Evolutionary conservation across 2,329 filamentous ascomycete genomes (phyloP).

Genomic region (Exophiala xenobiotica): DNA sequence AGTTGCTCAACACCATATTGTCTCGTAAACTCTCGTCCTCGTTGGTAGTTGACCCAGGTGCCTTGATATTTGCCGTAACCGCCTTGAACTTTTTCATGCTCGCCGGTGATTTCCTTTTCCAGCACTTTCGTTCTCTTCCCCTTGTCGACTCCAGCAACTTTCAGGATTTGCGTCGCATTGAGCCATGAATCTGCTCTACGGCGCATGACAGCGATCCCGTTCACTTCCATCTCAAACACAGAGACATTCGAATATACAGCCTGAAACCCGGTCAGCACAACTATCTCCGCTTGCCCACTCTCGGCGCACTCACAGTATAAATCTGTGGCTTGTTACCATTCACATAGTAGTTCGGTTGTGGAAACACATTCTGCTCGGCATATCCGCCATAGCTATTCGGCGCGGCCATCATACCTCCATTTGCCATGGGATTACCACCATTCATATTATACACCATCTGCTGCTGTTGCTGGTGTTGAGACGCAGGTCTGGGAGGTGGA

Average conservation of each 20-base stretch:
- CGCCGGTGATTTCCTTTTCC: slow-evolving; percentile 95
- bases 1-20: slow-evolving; percentile 59
- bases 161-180: slow-evolving; percentile 97
- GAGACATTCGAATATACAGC: slow-evolving; percentile 93
- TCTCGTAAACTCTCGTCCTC: slow-evolving; percentile 87
- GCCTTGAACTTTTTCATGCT: slow-evolving; percentile 97
- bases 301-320: slow-evolving; percentile 41
- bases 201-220: slow-evolving; percentile 91
- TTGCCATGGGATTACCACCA: slow-evolving; percentile 20
- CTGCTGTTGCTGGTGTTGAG: slow-evolving; percentile 45
- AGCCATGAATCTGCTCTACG: slow-evolving; percentile 92
- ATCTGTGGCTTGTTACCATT: slow-evolving; percentile 42
- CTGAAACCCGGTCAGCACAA: slow-evolving; percentile 38
- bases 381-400: slow-evolving; percentile 40
- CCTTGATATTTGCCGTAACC: slow-evolving; percentile 99
- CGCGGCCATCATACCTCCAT: slow-evolving; percentile 35
- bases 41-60: slow-evolving; percentile 94
- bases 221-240: slow-evolving; percentile 98
- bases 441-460: slow-evolving; percentile 29
- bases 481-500: slow-evolving; percentile 39
- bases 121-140: slow-evolving; percentile 96
- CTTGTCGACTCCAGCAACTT: slow-evolving; percentile 95
- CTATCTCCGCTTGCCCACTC: not conserved
- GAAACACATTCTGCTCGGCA: slow-evolving; percentile 43
- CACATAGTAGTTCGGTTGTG: slow-evolving; percentile 28